These are phyloP conservation scores for Polyplosphaeria fusca DNA, from an alignment of 495 filamentous ascomycete species.

Conservation along the genomic window DNA sequence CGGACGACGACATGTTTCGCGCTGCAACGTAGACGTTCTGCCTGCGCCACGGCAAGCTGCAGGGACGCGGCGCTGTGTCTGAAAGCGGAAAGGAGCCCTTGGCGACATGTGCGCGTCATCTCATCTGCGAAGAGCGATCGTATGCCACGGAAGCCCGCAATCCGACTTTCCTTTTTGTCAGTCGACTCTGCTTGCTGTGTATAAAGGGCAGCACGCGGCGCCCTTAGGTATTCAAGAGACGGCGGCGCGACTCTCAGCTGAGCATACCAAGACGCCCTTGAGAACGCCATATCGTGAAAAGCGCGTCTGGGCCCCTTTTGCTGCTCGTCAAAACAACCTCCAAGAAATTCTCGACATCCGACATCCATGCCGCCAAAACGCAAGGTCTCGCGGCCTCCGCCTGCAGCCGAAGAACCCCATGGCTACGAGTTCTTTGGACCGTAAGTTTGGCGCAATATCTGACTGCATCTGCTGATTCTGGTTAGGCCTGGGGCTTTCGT, in stretches of 20 bases:
- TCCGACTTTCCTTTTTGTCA: too few species aligned
- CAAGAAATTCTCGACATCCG: neutral
- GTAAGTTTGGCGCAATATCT: too few species aligned
- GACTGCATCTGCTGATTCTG: too few species aligned
- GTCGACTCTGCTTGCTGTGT: too few species aligned
- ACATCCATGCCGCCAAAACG: slow-evolving; percentile 33
- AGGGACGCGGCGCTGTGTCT: slow-evolving; percentile 2
- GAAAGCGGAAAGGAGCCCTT: neutral
- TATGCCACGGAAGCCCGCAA: too few species aligned
- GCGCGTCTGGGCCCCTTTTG: neutral
- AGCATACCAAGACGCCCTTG: neutral
- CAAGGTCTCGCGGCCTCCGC: slow-evolving; percentile 17
- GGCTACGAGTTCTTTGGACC: slow-evolving; percentile 85
- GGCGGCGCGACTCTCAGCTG: neutral
- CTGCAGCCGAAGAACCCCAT: slow-evolving; percentile 32
- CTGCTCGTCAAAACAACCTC: neutral
- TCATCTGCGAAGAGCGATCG: too few species aligned
- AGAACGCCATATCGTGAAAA: too few species aligned
- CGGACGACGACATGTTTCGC: neutral
- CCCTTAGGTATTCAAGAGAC: neutral
- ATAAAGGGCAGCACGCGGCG: too few species aligned
- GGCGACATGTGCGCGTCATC: slow-evolving; percentile 6
- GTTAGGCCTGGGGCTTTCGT: slow-evolving; percentile 71
- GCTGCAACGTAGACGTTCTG: neutral
- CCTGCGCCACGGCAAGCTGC: slow-evolving; percentile 1